phyloP scores from a whole-genome alignment of 345 rosid species.

The Balakata baccata region DNA sequence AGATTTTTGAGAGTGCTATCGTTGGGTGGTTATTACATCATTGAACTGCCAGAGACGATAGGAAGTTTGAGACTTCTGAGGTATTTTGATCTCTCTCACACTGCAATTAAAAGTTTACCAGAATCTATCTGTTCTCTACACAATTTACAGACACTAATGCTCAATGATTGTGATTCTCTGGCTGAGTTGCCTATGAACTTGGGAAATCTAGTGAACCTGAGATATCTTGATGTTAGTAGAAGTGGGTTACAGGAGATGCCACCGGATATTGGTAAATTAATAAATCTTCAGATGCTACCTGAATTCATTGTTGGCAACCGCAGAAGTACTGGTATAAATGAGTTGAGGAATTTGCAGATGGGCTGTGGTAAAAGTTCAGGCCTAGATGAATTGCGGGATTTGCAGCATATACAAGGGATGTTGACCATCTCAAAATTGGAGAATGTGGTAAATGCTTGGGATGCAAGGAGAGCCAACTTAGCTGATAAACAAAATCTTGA shows the following conservation, averaged over 20 bases:
- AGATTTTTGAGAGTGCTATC: constrained; percentile 5
- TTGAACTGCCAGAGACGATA: constrained; percentile 8
- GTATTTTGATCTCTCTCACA: constrained; percentile 6
- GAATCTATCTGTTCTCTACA: not conserved
- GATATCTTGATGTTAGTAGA: constrained; percentile 27
- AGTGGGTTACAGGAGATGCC: constrained; percentile 35
- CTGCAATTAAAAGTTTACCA: constrained; percentile 1
- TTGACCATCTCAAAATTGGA: constrained; percentile 26
- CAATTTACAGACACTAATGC: constrained; percentile 27
- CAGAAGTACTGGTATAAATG: constrained; percentile 27
- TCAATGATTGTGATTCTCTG: constrained; percentile 25
- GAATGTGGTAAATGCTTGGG: not conserved
- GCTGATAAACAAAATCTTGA: constrained; percentile 2
- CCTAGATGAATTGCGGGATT: constrained; percentile 33
- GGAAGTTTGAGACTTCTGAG: constrained; percentile 4
- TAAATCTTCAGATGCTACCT: constrained; percentile 28
- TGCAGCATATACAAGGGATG: constrained; percentile 27
- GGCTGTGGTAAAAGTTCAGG: constrained; percentile 21
- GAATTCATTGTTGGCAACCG: constrained; percentile 28
- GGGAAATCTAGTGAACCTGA: constrained; percentile 33
- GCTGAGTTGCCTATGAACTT: constrained; percentile 32
- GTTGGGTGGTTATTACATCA: not conserved
- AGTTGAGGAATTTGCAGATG: constrained; percentile 22
- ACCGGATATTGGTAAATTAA: constrained; percentile 27
- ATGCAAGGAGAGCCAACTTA: constrained; percentile 12